phyloP scores from a whole-genome alignment of 2,329 filamentous ascomycete species.

The Bimuria novae-zelandiae region DNA sequence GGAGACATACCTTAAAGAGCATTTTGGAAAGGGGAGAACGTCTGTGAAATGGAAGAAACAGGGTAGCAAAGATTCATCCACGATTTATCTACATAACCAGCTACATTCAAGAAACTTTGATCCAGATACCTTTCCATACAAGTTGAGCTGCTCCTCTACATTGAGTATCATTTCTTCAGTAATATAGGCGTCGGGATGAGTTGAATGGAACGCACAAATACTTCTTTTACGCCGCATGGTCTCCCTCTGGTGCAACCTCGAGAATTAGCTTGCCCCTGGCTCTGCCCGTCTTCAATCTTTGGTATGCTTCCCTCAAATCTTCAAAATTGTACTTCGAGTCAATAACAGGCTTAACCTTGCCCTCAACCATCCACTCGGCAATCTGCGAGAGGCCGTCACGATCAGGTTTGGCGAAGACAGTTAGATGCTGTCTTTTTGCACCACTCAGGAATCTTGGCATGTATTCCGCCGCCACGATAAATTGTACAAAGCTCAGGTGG shows the following conservation, averaged over 20 bases:
- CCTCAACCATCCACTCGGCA: constrained; percentile 59
- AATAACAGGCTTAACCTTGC: constrained; percentile 60
- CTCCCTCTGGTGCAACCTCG: background rate
- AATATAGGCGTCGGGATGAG: constrained; percentile 3
- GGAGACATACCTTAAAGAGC: constrained; percentile 5
- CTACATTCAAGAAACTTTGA: background rate
- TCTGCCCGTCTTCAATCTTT: constrained; percentile 58
- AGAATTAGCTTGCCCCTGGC: constrained; percentile 61
- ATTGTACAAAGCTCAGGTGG: constrained; percentile 52
- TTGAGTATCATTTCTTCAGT: constrained; percentile 6
- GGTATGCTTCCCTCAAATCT: constrained; percentile 59
- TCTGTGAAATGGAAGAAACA: constrained; percentile 1
- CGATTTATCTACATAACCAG: constrained; percentile 1
- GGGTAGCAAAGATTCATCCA: constrained; percentile 1
- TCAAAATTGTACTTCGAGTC: constrained; percentile 60
- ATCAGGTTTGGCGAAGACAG: constrained; percentile 22
- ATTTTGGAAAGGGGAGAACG: constrained; percentile 3
- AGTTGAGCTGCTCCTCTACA: constrained; percentile 3
- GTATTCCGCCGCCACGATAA: constrained; percentile 23
- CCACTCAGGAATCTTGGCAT: constrained; percentile 12
- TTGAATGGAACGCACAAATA: constrained; percentile 6
- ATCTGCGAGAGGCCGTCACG: constrained; percentile 54
- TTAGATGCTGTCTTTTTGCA: constrained; percentile 12
- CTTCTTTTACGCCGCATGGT: constrained; percentile 1
- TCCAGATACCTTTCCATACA: background rate